phyloP scores from a whole-genome alignment of 805 yeast genomes.

The Candida manassasensis region DNA sequence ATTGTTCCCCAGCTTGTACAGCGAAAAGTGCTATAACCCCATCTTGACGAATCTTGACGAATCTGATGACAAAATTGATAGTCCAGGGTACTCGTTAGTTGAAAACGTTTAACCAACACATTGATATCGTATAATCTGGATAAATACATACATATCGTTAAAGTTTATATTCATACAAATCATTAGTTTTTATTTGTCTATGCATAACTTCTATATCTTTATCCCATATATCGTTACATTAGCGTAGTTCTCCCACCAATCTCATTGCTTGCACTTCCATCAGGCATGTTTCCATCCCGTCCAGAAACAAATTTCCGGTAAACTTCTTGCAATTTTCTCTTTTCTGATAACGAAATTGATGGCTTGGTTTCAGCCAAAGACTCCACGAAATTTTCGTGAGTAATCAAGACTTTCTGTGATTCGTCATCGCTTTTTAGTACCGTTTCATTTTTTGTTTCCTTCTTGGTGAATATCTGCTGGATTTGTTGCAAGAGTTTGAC shows the following conservation, averaged over 20 bases:
- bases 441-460: constrained; percentile 11
- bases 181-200: too few relatives aligned
- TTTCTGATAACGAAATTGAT: constrained; percentile 77
- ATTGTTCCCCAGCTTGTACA: constrained; percentile 41
- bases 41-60: constrained; percentile 15
- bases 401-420: constrained; percentile 39
- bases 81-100: constrained; percentile 1
- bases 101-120: not conserved
- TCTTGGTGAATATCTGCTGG: constrained; percentile 29
- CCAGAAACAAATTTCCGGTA: constrained; percentile 71
- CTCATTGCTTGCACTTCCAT: constrained; percentile 73
- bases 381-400: constrained; percentile 49
- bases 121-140: not conserved
- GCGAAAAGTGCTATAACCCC: constrained; percentile 38
- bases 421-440: constrained; percentile 7
- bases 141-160: not conserved
- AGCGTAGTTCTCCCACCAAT: constrained; percentile 83
- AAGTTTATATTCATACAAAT: not conserved
- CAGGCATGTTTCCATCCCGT: constrained; percentile 84
- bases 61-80: constrained; percentile 15
- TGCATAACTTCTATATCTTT: too few relatives aligned
- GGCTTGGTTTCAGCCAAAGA: constrained; percentile 78
- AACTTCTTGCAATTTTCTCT: constrained; percentile 53
- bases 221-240: too few relatives aligned
- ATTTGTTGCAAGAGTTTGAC: constrained; percentile 39